A percentile compares a stretch with the other conserved stretches of the same genome.
These are phyloP conservation scores for Glomus cerebriforme DNA, from an alignment of 192 early-diverging fungal genomes.

Conservation along the genomic window DNA sequence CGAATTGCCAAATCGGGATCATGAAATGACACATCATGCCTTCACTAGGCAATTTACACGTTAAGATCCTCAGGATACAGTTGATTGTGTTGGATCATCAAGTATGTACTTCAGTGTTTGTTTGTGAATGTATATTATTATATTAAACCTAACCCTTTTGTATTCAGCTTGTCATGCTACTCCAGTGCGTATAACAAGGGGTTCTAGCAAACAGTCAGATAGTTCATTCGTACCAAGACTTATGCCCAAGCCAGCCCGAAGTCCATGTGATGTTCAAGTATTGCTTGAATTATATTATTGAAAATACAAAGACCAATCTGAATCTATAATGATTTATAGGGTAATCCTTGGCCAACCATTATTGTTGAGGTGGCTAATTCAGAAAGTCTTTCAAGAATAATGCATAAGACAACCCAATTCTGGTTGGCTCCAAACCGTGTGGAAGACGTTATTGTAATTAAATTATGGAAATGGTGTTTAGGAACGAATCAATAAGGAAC, in stretches of 20 bases:
- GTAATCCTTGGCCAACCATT: constrained; percentile 9
- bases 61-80: background rate
- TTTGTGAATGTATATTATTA: constrained; percentile 18
- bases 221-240: constrained; percentile 16
- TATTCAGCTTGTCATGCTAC: constrained; percentile 13
- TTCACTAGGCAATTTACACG: background rate
- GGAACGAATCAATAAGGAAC: background rate
- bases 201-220: constrained; percentile 1
- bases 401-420: constrained; percentile 15
- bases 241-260: constrained; percentile 7
- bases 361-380: constrained; percentile 10
- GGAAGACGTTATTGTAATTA: constrained; percentile 5
- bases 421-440: constrained; percentile 15
- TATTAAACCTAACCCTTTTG: constrained; percentile 14
- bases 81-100: background rate
- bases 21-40: background rate
- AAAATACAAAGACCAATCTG: background rate
- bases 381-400: constrained; percentile 8
- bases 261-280: background rate
- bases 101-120: constrained; percentile 21
- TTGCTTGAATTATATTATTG: constrained; percentile 16
- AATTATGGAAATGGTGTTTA: constrained; percentile 12
- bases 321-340: constrained; percentile 16
- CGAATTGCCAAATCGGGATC: constrained; percentile 18
- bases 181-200: background rate